A percentile compares a stretch with the other conserved stretches of the same genome.
phyloP scores from a whole-genome alignment of 441 rosid species.

The Gossypium davidsonii region DNA sequence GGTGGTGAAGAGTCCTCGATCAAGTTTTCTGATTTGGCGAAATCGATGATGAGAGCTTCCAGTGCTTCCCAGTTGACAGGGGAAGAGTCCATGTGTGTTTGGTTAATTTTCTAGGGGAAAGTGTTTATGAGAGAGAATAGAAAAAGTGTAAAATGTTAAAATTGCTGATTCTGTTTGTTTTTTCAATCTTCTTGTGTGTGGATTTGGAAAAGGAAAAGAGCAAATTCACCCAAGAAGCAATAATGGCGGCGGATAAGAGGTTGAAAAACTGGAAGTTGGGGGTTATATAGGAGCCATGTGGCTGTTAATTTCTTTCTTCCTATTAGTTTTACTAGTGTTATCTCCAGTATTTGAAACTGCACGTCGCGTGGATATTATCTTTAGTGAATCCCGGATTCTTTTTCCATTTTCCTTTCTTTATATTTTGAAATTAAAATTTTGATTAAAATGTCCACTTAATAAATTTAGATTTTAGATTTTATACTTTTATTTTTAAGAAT shows the following conservation, averaged over 20 bases:
- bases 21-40: conserved; percentile 70
- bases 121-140: neutral
- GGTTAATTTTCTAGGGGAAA: conserved; percentile 24
- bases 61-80: conserved; percentile 88
- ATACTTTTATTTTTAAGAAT: no score
- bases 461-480: no score
- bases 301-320: neutral
- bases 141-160: neutral
- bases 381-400: no score
- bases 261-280: neutral
- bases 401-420: no score
- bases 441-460: no score
- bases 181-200: neutral
- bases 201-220: neutral
- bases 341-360: neutral
- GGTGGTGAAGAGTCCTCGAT: conserved; percentile 42
- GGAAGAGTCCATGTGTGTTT: conserved; percentile 44
- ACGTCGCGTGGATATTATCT: neutral
- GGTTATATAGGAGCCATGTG: conserved; percentile 1
- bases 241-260: neutral
- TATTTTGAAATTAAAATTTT: no score
- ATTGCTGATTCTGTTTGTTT: neutral
- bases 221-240: neutral
- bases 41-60: conserved; percentile 66
- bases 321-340: neutral